A percentile compares a stretch with the other conserved stretches of the same genome.
Conservation (phyloP, 2,329 filamentous ascomycete species). For the Epichloe typhina region DNA sequence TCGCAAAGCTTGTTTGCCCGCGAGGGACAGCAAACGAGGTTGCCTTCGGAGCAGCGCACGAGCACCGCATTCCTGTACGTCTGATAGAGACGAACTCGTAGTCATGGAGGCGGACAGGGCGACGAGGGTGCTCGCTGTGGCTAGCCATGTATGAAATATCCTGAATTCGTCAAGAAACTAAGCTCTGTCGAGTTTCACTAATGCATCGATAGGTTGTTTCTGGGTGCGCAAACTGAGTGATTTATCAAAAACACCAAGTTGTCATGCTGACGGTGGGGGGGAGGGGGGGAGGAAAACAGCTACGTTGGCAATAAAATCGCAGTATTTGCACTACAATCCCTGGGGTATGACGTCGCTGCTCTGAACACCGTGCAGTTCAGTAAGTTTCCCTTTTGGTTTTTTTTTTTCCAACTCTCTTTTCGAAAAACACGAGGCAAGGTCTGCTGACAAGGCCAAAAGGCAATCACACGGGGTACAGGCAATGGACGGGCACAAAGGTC, state of each 20-base stretch:
- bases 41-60: not conserved
- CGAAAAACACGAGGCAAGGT: not conserved
- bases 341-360: constrained; percentile 87
- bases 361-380: constrained; percentile 97
- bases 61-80: too few species aligned
- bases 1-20: too few species aligned
- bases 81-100: not conserved
- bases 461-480: constrained; percentile 88
- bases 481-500: constrained; percentile 73
- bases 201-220: constrained; percentile 25
- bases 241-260: not conserved
- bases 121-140: constrained; percentile 67
- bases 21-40: not conserved
- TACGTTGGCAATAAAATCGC: constrained; percentile 98
- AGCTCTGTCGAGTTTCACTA: too few species aligned
- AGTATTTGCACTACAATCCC: constrained; percentile 81
- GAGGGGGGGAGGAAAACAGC: constrained; percentile 30
- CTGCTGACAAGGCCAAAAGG: constrained; percentile 34
- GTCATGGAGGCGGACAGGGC: constrained; percentile 25
- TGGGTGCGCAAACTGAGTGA: constrained; percentile 18
- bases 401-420: constrained; percentile 5
- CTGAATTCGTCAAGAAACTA: not conserved
- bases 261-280: not conserved
- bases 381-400: constrained; percentile 30
- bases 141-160: constrained; percentile 73